phyloP scores from a whole-genome alignment of 345 rosid genomes.

The Aurinia saxatilis region DNA sequence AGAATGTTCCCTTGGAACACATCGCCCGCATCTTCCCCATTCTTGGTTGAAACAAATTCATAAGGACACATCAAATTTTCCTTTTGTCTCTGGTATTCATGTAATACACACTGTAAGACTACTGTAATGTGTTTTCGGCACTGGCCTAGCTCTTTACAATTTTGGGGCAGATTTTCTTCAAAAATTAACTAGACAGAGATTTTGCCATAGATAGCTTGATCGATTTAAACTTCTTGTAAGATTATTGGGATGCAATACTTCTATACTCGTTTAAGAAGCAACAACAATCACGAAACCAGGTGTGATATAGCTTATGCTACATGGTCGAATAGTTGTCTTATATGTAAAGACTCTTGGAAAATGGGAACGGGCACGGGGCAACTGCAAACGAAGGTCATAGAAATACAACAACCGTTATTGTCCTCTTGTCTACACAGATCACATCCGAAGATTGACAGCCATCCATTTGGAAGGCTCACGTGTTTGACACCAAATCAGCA shows the following conservation, averaged over 20 bases:
- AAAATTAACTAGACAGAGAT: background rate
- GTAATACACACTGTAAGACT: slow-evolving; percentile 2
- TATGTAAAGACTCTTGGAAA: background rate
- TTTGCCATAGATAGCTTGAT: background rate
- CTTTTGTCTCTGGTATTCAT: background rate
- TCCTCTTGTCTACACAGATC: background rate
- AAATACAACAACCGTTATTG: background rate
- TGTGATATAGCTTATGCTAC: too few relatives aligned
- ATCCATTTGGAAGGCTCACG: slow-evolving; percentile 26
- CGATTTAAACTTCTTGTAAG: background rate
- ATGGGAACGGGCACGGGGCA: background rate
- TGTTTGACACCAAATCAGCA: slow-evolving; percentile 16
- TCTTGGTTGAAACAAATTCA: slow-evolving; percentile 46
- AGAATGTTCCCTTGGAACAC: slow-evolving; percentile 70
- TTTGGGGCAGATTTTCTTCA: background rate
- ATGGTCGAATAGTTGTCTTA: too few relatives aligned
- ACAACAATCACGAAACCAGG: too few relatives aligned
- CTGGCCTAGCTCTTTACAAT: background rate
- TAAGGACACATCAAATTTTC: background rate
- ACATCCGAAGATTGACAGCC: slow-evolving; percentile 18
- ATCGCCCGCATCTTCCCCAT: slow-evolving; percentile 86
- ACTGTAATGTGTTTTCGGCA: background rate
- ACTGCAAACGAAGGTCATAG: background rate
- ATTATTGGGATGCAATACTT: background rate
- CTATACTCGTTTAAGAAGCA: too few relatives aligned